Percentiles rank a stretch among this genome's conserved stretches.
Conservation (phyloP, 2,329 filamentous ascomycete species). For the Aspergillus luchuensis region DNA sequence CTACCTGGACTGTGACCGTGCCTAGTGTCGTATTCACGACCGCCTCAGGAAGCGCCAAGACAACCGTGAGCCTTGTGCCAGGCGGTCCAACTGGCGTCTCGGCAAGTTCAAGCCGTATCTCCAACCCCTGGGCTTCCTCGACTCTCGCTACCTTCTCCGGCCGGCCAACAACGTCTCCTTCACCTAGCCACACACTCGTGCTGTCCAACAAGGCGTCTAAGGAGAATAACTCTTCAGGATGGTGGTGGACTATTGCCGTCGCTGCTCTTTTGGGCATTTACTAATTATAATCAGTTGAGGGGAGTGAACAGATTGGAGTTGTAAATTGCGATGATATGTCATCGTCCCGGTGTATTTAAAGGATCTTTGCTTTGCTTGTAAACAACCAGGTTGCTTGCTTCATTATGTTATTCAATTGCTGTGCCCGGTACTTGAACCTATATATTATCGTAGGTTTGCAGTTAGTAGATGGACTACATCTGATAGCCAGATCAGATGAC, state of each 20-base stretch:
- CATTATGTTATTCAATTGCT: no score
- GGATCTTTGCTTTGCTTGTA: neutral
- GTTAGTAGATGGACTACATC: no score
- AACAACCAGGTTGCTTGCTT: neutral
- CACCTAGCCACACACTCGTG: neutral
- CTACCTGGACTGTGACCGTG: constrained; percentile 46
- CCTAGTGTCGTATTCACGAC: constrained; percentile 49
- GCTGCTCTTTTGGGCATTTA: constrained; percentile 9
- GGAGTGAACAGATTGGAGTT: neutral
- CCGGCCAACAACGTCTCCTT: constrained; percentile 7
- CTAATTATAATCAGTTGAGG: neutral
- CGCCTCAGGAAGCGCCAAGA: constrained; percentile 27
- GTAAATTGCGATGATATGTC: neutral
- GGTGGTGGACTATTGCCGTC: constrained; percentile 8
- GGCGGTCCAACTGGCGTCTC: constrained; percentile 16
- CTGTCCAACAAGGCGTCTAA: constrained; percentile 5
- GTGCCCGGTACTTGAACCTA: no score
- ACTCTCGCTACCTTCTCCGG: constrained; percentile 23
- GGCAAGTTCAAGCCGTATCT: constrained; percentile 22
- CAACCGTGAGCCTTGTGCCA: constrained; percentile 38
- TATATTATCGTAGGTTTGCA: no score
- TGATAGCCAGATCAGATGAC: no score
- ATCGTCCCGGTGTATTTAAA: neutral
- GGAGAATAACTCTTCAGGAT: neutral
- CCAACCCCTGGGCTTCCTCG: constrained; percentile 22